These are phyloP conservation scores for Alternaria longipes DNA, from an alignment of 2,329 filamentous ascomycete genomes.

Conservation along the genomic window DNA sequence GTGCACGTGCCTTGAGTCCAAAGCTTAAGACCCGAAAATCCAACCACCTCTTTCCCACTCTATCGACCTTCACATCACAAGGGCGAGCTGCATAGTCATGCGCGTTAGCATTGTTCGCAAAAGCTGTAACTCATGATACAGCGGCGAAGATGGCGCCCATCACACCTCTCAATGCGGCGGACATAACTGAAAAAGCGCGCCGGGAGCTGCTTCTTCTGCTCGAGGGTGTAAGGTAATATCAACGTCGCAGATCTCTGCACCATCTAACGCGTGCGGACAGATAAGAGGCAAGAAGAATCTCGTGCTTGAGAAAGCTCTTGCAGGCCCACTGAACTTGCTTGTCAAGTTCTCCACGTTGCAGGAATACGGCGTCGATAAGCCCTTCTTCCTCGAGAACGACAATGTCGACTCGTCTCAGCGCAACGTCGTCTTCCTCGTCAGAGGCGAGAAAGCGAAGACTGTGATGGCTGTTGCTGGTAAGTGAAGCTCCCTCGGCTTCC, in stretches of 20 bases:
- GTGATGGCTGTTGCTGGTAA: slow-evolving; percentile 88
- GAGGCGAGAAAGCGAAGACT: slow-evolving; percentile 87
- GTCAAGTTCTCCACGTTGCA: slow-evolving; percentile 95
- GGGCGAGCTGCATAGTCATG: slow-evolving; percentile 19
- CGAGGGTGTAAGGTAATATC: slow-evolving; percentile 82
- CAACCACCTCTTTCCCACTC: slow-evolving; percentile 4
- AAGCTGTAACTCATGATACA: slow-evolving; percentile 20
- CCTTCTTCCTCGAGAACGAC: slow-evolving; percentile 94
- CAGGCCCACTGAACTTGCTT: slow-evolving; percentile 87
- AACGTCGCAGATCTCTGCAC: slow-evolving; percentile 33
- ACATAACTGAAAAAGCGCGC: slow-evolving; percentile 81
- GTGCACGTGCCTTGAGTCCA: slow-evolving; percentile 26
- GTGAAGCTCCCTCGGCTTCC: slow-evolving; percentile 27
- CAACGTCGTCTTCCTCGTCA: slow-evolving; percentile 92
- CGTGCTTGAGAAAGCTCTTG: slow-evolving; percentile 88
- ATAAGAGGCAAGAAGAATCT: slow-evolving; percentile 99
- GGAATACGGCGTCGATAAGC: slow-evolving; percentile 97
- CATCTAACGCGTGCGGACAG: slow-evolving; percentile 61
- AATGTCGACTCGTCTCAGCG: slow-evolving; percentile 94
- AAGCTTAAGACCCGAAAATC: slow-evolving; percentile 18
- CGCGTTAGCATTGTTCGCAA: slow-evolving; percentile 8
- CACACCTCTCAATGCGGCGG: slow-evolving; percentile 74
- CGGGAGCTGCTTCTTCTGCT: slow-evolving; percentile 90
- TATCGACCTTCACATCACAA: slow-evolving; percentile 16
- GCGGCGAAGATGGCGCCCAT: slow-evolving; percentile 69